Conservation (phyloP, 805 yeast genomes). For the Lipomyces starkeyi region DNA sequence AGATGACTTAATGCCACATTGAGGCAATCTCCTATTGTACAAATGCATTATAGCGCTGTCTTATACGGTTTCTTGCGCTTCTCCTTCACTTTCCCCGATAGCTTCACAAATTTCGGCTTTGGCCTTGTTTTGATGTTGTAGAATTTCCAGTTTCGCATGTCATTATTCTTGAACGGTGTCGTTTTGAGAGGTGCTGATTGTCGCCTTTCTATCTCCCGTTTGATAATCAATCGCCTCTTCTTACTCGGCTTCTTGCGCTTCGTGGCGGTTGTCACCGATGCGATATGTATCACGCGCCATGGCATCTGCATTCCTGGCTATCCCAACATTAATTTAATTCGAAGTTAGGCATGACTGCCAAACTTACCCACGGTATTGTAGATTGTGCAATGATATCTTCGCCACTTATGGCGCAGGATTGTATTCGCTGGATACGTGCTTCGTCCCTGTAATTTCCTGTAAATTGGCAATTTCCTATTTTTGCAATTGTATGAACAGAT, state of each 20-base stretch:
- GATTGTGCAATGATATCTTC: conserved; percentile 25
- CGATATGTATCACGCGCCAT: conserved; percentile 29
- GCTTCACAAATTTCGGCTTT: conserved; percentile 14
- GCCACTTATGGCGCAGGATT: conserved; percentile 26
- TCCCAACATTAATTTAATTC: neutral
- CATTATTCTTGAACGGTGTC: conserved; percentile 19
- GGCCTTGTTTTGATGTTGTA: conserved; percentile 16
- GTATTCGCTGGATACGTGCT: conserved; percentile 7
- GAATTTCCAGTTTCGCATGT: conserved; percentile 25
- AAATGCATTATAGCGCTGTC: neutral
- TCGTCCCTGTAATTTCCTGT: conserved; percentile 11
- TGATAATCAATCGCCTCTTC: conserved; percentile 26
- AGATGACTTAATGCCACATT: neutral
- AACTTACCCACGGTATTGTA: conserved; percentile 21
- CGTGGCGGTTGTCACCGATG: conserved; percentile 6
- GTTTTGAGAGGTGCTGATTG: neutral
- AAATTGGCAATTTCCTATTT: neutral
- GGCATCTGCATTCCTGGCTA: conserved; percentile 29
- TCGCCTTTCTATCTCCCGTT: neutral
- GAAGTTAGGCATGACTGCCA: neutral
- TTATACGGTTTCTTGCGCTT: neutral
- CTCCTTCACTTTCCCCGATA: neutral
- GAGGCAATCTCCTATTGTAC: neutral
- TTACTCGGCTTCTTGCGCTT: conserved; percentile 26
- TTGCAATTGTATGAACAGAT: neutral